Conservation (phyloP, 192 early-diverging fungal species). For the Mortierella hygrophila region DNA sequence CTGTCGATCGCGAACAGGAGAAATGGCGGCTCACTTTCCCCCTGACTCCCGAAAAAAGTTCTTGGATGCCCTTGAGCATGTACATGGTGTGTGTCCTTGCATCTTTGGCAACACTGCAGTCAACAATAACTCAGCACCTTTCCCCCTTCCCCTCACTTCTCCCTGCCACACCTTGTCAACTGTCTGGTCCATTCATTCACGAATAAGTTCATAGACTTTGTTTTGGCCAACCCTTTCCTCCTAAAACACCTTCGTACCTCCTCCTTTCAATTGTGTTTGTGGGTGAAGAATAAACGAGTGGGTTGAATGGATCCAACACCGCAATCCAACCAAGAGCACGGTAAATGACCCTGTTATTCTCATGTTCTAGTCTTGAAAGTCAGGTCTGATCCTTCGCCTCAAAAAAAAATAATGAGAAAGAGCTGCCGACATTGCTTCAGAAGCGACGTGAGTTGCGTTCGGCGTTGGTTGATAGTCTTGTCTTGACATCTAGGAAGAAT, state of each 20-base stretch:
- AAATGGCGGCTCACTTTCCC: not conserved
- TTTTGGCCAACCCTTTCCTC: not conserved
- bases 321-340: not conserved
- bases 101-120: not conserved
- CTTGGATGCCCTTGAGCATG: not conserved
- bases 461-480: no score
- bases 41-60: not conserved
- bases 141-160: not conserved
- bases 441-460: no score
- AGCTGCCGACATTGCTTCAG: no score
- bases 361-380: not conserved
- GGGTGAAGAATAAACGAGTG: no score
- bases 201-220: not conserved
- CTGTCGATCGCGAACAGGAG: slow-evolving; percentile 2
- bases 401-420: no score
- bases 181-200: not conserved
- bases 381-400: not conserved
- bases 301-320: not conserved
- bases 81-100: not conserved
- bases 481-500: not conserved
- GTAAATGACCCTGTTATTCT: not conserved
- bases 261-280: not conserved
- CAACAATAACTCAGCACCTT: not conserved
- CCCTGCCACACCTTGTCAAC: no score
- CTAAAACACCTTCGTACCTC: not conserved